A percentile compares a stretch with the other conserved stretches of the same genome.
phyloP scores from a whole-genome alignment of 2,329 filamentous ascomycete genomes.

The Aspergillus sergii region DNA sequence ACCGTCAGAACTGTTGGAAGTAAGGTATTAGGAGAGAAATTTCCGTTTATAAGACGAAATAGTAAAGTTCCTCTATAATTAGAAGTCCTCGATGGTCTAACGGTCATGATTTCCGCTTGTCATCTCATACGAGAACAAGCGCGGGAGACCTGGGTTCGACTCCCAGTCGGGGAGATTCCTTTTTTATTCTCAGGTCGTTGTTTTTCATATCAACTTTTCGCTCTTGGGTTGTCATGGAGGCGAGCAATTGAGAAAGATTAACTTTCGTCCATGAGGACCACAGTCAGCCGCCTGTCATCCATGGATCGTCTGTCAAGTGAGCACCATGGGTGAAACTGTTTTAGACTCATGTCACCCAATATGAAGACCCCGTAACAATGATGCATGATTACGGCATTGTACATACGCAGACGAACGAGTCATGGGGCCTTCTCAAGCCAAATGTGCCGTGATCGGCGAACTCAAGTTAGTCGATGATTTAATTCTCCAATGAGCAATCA shows the following conservation, averaged over 20 bases:
- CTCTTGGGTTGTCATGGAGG: too few relatives aligned
- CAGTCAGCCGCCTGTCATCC: not conserved
- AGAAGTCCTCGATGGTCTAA: conserved; percentile 25
- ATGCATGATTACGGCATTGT: not conserved
- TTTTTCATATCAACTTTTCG: not conserved
- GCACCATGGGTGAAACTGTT: not conserved
- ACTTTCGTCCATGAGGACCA: too few relatives aligned
- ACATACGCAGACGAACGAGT: not conserved
- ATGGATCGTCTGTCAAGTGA: not conserved
- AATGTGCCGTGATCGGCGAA: conserved; percentile 3
- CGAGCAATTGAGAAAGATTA: too few relatives aligned
- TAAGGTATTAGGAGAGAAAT: not conserved
- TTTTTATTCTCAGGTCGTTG: not conserved
- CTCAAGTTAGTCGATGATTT: not conserved
- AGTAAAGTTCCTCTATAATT: not conserved
- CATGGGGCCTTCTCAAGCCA: not conserved
- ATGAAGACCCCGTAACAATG: not conserved
- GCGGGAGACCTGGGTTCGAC: conserved; percentile 7
- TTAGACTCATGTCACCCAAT: not conserved
- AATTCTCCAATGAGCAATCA: not conserved
- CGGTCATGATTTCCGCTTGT: conserved; percentile 21
- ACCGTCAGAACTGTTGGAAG: not conserved
- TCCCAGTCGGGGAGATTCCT: conserved; percentile 3
- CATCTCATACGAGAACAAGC: conserved; percentile 8
- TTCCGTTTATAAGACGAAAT: not conserved